Conservation (phyloP, 177 flowering plant genomes). For the Tripterygium wilfordii region DNA sequence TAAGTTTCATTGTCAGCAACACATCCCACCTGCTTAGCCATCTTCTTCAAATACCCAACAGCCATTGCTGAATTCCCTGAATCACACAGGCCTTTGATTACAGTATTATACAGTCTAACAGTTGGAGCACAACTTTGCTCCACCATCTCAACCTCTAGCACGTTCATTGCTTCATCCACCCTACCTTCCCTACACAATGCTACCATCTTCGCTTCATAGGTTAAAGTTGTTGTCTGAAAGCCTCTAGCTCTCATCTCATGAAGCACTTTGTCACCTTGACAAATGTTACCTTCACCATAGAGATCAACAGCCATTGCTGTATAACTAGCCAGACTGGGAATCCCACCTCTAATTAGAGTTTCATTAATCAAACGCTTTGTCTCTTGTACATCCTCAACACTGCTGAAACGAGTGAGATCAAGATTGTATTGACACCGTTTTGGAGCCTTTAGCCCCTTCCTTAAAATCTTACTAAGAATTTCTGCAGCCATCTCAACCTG, state of each 20-base stretch:
- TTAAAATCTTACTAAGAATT: slow-evolving; percentile 59
- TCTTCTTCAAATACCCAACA: slow-evolving; percentile 41
- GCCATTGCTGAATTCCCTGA: slow-evolving; percentile 40
- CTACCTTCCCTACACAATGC: slow-evolving; percentile 46
- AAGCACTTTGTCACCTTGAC: slow-evolving; percentile 47
- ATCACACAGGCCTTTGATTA: slow-evolving; percentile 56
- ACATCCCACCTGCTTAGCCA: slow-evolving; percentile 53
- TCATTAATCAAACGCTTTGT: slow-evolving; percentile 49
- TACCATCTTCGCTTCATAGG: slow-evolving; percentile 54
- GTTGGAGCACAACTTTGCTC: slow-evolving; percentile 43
- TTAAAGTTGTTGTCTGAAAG: slow-evolving; percentile 30
- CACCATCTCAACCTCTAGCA: slow-evolving; percentile 56
- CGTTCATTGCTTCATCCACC: slow-evolving; percentile 38
- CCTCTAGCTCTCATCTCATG: slow-evolving; percentile 49
- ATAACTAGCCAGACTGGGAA: slow-evolving; percentile 57
- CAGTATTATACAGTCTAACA: slow-evolving; percentile 37
- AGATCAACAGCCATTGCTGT: slow-evolving; percentile 57
- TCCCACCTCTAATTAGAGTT: slow-evolving; percentile 48
- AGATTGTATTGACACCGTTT: slow-evolving; percentile 27
- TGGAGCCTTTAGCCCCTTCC: slow-evolving; percentile 74
- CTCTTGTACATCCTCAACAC: slow-evolving; percentile 23
- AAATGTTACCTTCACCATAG: slow-evolving; percentile 16
- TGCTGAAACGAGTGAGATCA: slow-evolving; percentile 23
- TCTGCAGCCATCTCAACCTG: slow-evolving; percentile 48
- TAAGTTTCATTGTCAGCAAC: slow-evolving; percentile 51